These are phyloP conservation scores for Tuber calosporum DNA, from an alignment of 495 filamentous ascomycete genomes.

Conservation along the genomic window DNA sequence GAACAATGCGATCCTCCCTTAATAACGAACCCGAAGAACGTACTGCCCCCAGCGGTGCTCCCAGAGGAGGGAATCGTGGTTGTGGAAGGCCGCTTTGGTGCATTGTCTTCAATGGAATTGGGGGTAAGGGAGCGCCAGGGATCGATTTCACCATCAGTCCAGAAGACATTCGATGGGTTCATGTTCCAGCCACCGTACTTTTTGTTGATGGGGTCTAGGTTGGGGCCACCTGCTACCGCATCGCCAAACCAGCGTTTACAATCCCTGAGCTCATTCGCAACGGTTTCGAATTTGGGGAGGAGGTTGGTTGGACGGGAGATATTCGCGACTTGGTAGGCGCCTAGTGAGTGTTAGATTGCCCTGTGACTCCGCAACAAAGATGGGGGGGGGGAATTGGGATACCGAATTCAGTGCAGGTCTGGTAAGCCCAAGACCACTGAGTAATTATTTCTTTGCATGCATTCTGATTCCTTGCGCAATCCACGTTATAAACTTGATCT, in stretches of 20 bases:
- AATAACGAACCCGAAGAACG: constrained; percentile 30
- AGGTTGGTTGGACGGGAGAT: constrained; percentile 20
- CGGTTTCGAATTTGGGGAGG: constrained; percentile 23
- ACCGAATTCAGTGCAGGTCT: neutral
- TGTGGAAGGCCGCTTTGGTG: constrained; percentile 10
- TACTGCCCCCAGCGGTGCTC: neutral
- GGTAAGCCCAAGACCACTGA: constrained; percentile 24
- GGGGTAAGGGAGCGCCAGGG: constrained; percentile 26
- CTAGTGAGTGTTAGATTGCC: constrained; percentile 5
- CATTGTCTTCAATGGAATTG: constrained; percentile 12
- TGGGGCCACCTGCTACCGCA: constrained; percentile 22
- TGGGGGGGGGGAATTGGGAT: neutral
- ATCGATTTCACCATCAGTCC: constrained; percentile 26
- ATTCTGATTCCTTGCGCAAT: neutral
- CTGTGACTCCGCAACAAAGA: neutral
- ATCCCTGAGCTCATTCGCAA: constrained; percentile 19
- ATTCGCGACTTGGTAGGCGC: constrained; percentile 23
- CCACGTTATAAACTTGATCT: neutral
- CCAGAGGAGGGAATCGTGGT: constrained; percentile 21
- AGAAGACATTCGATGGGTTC: constrained; percentile 30
- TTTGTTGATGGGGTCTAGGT: constrained; percentile 20
- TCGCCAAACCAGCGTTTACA: constrained; percentile 21
- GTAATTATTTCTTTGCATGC: constrained; percentile 5
- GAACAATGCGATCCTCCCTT: constrained; percentile 23
- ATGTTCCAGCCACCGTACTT: constrained; percentile 37